Conservation (phyloP, 108 stramenopile genomes). For the Pseudonitzschia pungens region DNA sequence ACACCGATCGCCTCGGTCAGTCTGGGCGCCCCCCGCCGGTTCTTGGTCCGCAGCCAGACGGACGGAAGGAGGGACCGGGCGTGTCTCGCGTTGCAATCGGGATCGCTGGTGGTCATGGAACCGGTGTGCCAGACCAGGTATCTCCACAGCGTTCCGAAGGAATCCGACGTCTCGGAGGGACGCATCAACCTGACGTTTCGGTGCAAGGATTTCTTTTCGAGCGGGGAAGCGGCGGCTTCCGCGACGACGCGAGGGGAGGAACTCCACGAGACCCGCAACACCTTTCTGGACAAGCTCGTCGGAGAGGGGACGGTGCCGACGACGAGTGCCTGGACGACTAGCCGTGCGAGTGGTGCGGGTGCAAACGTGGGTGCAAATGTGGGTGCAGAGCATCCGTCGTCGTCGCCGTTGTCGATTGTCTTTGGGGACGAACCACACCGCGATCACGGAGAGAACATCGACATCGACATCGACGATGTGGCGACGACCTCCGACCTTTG, state of each 20-base stretch:
- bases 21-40: constrained; percentile 54
- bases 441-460: too few species aligned
- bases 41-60: constrained; percentile 54
- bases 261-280: constrained; percentile 55
- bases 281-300: constrained; percentile 45
- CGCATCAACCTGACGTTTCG: constrained; percentile 75
- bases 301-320: constrained; percentile 18
- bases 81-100: constrained; percentile 43
- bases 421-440: constrained; percentile 18
- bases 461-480: neutral
- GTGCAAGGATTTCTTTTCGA: constrained; percentile 43
- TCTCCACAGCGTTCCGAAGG: constrained; percentile 59
- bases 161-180: constrained; percentile 43
- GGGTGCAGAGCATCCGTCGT: neutral
- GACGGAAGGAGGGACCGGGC: constrained; percentile 51
- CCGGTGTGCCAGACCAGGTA: constrained; percentile 58
- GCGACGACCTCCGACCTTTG: constrained; percentile 23
- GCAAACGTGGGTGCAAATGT: neutral
- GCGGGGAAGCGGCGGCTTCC: neutral
- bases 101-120: constrained; percentile 61
- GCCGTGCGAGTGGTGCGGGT: too few species aligned
- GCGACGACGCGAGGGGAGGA: constrained; percentile 52
- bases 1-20: constrained; percentile 71
- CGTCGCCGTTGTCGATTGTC: neutral
- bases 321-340: constrained; percentile 17